phyloP scores from a whole-genome alignment of 148 eudicot genomes.

The Rhododendron mucronatum region DNA sequence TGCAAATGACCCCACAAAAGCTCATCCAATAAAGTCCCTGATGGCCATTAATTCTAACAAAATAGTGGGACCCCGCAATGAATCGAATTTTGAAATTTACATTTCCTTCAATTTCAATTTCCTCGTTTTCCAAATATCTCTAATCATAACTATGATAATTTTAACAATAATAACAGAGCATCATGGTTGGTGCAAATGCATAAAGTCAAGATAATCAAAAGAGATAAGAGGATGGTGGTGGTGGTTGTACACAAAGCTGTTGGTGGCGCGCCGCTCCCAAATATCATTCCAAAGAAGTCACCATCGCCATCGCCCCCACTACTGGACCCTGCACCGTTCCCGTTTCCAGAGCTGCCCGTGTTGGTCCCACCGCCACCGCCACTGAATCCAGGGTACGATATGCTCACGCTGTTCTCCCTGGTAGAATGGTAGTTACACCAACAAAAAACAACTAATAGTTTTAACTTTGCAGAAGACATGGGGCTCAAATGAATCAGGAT shows the following conservation, averaged over 20 bases:
- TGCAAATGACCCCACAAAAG: not conserved
- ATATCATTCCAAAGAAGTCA: conserved; percentile 10
- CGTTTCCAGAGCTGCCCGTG: not conserved
- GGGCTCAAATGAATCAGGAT: not conserved
- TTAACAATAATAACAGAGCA: not conserved
- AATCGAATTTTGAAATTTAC: not conserved
- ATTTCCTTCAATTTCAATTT: not conserved
- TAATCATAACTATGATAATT: not conserved
- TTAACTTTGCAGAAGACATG: not conserved
- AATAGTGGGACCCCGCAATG: not conserved
- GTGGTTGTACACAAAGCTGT: conserved; percentile 6
- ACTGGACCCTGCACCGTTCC: conserved; percentile 4
- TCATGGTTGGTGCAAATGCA: conserved; percentile 6
- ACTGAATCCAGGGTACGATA: conserved; percentile 7
- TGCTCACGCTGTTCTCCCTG: conserved; percentile 14
- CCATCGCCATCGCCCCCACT: conserved; percentile 6
- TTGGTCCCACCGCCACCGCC: conserved; percentile 3
- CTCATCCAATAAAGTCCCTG: not conserved
- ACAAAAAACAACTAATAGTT: not conserved
- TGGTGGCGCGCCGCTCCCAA: conserved; percentile 13
- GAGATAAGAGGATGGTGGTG: not conserved
- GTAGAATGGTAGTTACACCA: not conserved
- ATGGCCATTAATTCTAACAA: not conserved
- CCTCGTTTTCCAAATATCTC: not conserved
- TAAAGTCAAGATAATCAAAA: not conserved